Evolutionary conservation across 2,329 filamentous ascomycete species (phyloP).

Genomic region (Cytospora piceae): DNA sequence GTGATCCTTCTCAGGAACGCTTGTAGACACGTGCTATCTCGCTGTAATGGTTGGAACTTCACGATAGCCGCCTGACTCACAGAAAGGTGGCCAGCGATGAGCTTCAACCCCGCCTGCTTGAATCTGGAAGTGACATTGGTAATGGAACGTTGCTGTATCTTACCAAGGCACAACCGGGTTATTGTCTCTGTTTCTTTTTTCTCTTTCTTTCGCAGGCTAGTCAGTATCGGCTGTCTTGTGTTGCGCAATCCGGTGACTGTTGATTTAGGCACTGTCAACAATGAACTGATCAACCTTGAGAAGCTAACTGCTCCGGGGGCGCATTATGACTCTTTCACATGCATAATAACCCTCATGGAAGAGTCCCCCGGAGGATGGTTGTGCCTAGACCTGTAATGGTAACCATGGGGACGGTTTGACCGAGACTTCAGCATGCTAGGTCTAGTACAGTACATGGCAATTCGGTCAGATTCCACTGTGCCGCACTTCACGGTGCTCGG

Average conservation of each 20-base stretch:
- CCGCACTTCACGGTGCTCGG: not conserved
- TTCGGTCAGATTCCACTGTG: not conserved
- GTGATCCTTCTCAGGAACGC: slow-evolving; percentile 2
- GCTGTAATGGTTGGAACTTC: slow-evolving; percentile 4
- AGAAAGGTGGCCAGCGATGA: slow-evolving; percentile 15
- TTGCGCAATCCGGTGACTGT: not conserved
- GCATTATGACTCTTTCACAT: not conserved
- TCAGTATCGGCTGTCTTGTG: not conserved
- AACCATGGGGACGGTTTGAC: not conserved
- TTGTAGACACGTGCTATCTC: slow-evolving; percentile 16
- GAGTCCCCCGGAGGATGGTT: not conserved
- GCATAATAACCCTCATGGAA: not conserved
- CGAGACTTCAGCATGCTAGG: not conserved
- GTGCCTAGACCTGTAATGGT: not conserved
- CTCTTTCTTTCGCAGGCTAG: not conserved
- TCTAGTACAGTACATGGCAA: not conserved
- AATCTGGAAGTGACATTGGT: not conserved
- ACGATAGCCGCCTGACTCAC: slow-evolving; percentile 20
- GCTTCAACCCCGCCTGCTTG: slow-evolving; percentile 10
- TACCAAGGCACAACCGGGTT: slow-evolving; percentile 5
- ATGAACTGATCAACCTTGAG: not conserved
- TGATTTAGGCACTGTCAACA: not conserved
- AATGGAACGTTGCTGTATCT: slow-evolving; percentile 17
- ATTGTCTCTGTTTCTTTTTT: not conserved
- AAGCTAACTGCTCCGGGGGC: not conserved